Percentiles rank a stretch among this genome's conserved stretches.
phyloP scores from a whole-genome alignment of 495 filamentous ascomycete species.

The Penicillium bialowiezense region DNA sequence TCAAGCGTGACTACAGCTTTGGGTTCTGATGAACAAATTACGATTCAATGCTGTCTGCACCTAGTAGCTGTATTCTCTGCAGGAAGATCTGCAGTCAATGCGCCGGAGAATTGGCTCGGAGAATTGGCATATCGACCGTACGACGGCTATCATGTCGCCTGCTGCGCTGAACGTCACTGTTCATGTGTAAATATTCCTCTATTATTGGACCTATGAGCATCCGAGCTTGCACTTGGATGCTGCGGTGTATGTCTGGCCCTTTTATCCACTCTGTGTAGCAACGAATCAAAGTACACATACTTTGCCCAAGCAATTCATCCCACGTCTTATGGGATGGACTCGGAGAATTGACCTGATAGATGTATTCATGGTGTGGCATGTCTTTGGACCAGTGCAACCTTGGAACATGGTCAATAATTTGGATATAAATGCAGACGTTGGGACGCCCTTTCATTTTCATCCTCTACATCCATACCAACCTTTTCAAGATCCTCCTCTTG shows the following conservation, averaged over 20 bases:
- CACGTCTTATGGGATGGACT: background rate
- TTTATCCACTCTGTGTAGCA: too few species aligned
- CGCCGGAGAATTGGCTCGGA: constrained; percentile 23
- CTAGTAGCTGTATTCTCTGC: too few species aligned
- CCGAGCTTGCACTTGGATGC: too few species aligned
- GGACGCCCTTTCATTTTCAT: background rate
- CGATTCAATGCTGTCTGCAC: too few species aligned
- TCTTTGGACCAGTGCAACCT: too few species aligned
- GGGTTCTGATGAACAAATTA: too few species aligned
- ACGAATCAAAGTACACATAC: background rate
- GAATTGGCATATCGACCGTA: constrained; percentile 7
- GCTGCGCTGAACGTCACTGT: too few species aligned
- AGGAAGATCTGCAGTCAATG: background rate
- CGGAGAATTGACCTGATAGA: background rate
- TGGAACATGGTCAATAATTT: too few species aligned
- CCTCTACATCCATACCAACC: too few species aligned
- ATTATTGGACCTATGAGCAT: too few species aligned
- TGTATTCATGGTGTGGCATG: background rate
- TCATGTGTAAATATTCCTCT: too few species aligned
- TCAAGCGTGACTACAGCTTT: constrained; percentile 53
- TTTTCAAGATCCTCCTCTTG: background rate
- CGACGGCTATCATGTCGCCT: background rate
- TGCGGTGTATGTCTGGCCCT: too few species aligned
- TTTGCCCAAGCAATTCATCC: background rate
- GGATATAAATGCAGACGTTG: background rate